These are phyloP conservation scores for Zygosaccharomyces bisporus DNA, from an alignment of 805 yeast genomes.

Conservation along the genomic window DNA sequence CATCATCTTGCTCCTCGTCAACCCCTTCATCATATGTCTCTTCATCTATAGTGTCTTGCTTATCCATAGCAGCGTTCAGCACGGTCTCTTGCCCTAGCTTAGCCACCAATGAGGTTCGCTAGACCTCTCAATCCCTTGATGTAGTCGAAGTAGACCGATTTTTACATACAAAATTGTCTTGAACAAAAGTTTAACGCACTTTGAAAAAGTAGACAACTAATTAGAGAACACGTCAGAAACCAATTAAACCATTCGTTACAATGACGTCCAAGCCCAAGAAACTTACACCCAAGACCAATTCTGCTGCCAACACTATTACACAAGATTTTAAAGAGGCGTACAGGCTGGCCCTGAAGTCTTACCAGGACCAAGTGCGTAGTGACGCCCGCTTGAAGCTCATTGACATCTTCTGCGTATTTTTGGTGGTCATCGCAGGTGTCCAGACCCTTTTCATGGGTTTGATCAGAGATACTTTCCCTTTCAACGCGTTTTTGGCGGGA, in stretches of 20 bases:
- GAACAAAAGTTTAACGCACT: background rate
- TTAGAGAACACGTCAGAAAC: background rate
- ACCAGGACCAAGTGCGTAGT: conserved; percentile 30
- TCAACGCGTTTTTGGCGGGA: conserved; percentile 94
- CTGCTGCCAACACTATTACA: conserved; percentile 10
- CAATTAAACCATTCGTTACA: background rate
- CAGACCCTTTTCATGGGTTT: conserved; percentile 76
- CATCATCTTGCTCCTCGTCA: conserved; percentile 26
- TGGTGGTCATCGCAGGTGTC: conserved; percentile 68
- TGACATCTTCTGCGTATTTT: conserved; percentile 70
- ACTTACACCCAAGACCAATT: conserved; percentile 7
- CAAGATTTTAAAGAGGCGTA: conserved; percentile 31
- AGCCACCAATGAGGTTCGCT: background rate
- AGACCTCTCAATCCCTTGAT: background rate
- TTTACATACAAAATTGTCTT: background rate
- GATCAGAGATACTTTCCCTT: conserved; percentile 83
- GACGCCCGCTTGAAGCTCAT: conserved; percentile 56
- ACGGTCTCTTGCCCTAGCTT: background rate
- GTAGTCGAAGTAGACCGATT: background rate
- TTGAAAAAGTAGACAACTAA: background rate
- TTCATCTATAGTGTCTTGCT: conserved; percentile 9
- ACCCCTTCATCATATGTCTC: conserved; percentile 20
- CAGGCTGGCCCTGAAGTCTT: conserved; percentile 23
- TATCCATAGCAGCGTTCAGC: conserved; percentile 1
- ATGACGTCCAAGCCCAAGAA: conserved; percentile 1